Evolutionary conservation across 768 basidiomycete species (phyloP).

Genomic region (Phylloporus arenicola): DNA sequence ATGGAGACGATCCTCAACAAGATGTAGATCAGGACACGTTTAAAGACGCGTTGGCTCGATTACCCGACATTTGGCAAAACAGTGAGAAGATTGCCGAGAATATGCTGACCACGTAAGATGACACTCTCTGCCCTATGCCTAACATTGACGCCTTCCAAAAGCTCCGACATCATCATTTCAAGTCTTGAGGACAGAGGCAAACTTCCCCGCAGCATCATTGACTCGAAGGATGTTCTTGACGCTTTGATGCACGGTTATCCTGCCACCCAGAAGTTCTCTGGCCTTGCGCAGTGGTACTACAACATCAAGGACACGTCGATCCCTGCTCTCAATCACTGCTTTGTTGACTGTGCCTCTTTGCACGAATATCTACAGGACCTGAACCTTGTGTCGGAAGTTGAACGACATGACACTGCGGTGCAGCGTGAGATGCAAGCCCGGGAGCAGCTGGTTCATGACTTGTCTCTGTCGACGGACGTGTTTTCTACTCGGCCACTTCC

Average conservation of each 20-base stretch:
- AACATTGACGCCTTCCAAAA: slow-evolving; percentile 22
- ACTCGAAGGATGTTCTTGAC: slow-evolving; percentile 47
- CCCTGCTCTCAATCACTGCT: slow-evolving; percentile 36
- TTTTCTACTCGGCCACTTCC: slow-evolving; percentile 45
- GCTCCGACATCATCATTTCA: slow-evolving; percentile 61
- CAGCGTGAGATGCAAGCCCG: slow-evolving; percentile 50
- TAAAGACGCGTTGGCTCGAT: slow-evolving; percentile 46
- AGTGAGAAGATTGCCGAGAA: slow-evolving; percentile 43
- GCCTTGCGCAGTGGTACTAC: slow-evolving; percentile 49
- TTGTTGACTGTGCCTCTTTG: slow-evolving; percentile 31
- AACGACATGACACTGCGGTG: slow-evolving; percentile 36
- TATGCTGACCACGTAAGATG: slow-evolving; percentile 55
- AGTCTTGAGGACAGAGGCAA: slow-evolving; percentile 46
- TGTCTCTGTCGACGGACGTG: slow-evolving; percentile 53
- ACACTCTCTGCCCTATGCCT: not conserved
- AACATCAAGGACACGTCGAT: slow-evolving; percentile 44
- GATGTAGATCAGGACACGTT: slow-evolving; percentile 35
- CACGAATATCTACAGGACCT: slow-evolving; percentile 39
- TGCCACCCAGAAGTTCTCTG: slow-evolving; percentile 33
- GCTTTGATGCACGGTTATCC: slow-evolving; percentile 48
- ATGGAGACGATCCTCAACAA: slow-evolving; percentile 26
- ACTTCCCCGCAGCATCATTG: slow-evolving; percentile 39
- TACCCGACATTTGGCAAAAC: slow-evolving; percentile 56
- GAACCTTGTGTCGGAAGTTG: slow-evolving; percentile 36
- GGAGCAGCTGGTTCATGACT: slow-evolving; percentile 59